Evolutionary conservation across 1,284 basidiomycete genomes (phyloP).

Genomic region (Meripilus lineatus): DNA sequence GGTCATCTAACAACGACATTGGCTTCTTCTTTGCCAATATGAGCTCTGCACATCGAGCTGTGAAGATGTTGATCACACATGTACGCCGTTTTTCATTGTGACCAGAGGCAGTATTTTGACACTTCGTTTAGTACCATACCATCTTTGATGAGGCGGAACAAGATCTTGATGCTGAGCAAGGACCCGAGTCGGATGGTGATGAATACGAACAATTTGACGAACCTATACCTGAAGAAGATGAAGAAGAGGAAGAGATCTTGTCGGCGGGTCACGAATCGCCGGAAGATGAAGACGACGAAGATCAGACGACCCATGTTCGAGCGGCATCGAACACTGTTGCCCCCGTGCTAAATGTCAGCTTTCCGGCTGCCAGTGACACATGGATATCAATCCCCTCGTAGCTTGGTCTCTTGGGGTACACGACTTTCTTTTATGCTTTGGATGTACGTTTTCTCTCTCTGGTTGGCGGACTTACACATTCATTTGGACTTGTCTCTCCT

Average conservation of each 20-base stretch:
- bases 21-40: slow-evolving; percentile 73
- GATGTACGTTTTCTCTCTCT: slow-evolving; percentile 2
- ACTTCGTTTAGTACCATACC: slow-evolving; percentile 35
- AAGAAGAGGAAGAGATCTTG: slow-evolving; percentile 30
- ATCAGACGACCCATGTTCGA: not conserved
- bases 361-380: too few species aligned
- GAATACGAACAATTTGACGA: slow-evolving; percentile 44
- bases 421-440: too few species aligned
- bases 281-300: slow-evolving; percentile 4
- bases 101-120: not conserved
- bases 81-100: slow-evolving; percentile 37
- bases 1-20: slow-evolving; percentile 70
- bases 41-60: slow-evolving; percentile 68
- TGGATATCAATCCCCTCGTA: too few species aligned
- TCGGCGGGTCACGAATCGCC: slow-evolving; percentile 5
- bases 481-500: slow-evolving; percentile 7
- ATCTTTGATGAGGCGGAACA: slow-evolving; percentile 40
- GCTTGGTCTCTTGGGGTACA: too few species aligned
- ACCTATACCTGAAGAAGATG: slow-evolving; percentile 45
- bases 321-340: too few species aligned
- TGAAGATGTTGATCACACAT: slow-evolving; percentile 75
- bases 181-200: slow-evolving; percentile 35
- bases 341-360: too few species aligned
- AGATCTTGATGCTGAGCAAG: slow-evolving; percentile 34
- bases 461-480: slow-evolving; percentile 4